phyloP scores from a whole-genome alignment of 176 grass and related monocot species.

The Secale cereale region DNA sequence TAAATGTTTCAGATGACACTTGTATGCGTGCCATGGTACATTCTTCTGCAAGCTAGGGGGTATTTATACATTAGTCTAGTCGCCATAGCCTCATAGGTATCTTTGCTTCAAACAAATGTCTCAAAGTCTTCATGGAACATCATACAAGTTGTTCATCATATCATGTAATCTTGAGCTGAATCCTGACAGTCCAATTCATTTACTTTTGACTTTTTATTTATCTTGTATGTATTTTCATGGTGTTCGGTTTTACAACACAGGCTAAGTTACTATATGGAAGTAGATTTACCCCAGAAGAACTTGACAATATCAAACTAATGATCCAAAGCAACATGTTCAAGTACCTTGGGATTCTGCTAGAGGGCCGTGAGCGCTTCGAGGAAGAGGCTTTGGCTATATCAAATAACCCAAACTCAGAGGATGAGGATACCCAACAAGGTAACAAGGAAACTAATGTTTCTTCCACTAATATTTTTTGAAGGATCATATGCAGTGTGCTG shows the following conservation, averaged over 20 bases:
- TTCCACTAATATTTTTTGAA: neutral
- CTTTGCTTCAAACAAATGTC: neutral
- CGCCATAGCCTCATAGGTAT: neutral
- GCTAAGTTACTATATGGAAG: conserved; percentile 76
- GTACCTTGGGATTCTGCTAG: conserved; percentile 88
- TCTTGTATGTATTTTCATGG: conserved; percentile 17
- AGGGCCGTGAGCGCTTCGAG: conserved; percentile 93
- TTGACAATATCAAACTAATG: conserved; percentile 86
- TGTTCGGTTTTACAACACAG: conserved; percentile 43
- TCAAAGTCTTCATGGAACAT: neutral
- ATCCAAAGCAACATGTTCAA: conserved; percentile 99
- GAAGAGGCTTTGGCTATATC: conserved; percentile 69
- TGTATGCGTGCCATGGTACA: neutral
- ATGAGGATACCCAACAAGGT: conserved; percentile 42
- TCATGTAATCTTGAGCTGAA: neutral
- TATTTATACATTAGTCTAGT: conserved; percentile 13
- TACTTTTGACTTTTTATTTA: neutral
- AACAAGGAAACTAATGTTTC: conserved; percentile 11
- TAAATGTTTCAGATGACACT: neutral
- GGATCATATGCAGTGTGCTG: conserved; percentile 4
- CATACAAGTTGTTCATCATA: neutral
- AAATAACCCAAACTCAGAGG: conserved; percentile 30
- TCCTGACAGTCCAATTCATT: neutral
- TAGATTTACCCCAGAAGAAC: conserved; percentile 79
- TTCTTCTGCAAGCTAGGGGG: neutral